phyloP scores from a whole-genome alignment of 192 early-diverging fungal genomes.

The Coemansia sp. region DNA sequence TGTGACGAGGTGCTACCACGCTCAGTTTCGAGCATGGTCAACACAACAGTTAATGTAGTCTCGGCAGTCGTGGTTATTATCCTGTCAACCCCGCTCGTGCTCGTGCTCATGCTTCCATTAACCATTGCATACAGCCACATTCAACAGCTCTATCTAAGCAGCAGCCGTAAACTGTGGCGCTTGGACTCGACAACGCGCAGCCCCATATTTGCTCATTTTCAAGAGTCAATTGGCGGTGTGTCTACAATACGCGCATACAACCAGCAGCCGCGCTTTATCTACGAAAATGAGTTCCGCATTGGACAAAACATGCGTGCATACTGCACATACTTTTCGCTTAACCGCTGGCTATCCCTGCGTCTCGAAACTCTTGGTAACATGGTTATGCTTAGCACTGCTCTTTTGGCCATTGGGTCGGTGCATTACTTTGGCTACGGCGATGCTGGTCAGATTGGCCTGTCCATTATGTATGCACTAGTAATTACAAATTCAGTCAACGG shows the following conservation, averaged over 20 bases:
- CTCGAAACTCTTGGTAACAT: conserved; percentile 78
- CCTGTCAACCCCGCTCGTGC: conserved; percentile 65
- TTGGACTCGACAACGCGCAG: conserved; percentile 79
- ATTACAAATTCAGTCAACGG: conserved; percentile 78
- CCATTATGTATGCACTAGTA: conserved; percentile 77
- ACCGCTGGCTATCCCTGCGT: conserved; percentile 77
- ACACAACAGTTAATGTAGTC: conserved; percentile 58
- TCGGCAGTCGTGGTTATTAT: conserved; percentile 61
- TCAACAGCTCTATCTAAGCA: conserved; percentile 72
- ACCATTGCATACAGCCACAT: conserved; percentile 71
- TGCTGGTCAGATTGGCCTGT: conserved; percentile 74
- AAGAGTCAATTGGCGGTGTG: conserved; percentile 76
- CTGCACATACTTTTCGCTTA: conserved; percentile 68
- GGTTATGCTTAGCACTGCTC: conserved; percentile 72
- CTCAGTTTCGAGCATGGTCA: conserved; percentile 62
- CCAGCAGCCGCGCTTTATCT: conserved; percentile 75
- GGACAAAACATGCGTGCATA: conserved; percentile 80
- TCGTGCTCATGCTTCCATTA: conserved; percentile 71
- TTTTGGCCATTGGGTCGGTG: conserved; percentile 68
- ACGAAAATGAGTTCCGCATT: conserved; percentile 62
- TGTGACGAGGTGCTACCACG: conserved; percentile 66
- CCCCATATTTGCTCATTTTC: conserved; percentile 81
- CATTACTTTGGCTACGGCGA: conserved; percentile 49
- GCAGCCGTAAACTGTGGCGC: conserved; percentile 83
- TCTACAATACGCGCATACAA: conserved; percentile 86